Base-by-base conservation (phyloP, 2,329 filamentous ascomycete genomes). In the Monilinia aucupariae region DNA sequence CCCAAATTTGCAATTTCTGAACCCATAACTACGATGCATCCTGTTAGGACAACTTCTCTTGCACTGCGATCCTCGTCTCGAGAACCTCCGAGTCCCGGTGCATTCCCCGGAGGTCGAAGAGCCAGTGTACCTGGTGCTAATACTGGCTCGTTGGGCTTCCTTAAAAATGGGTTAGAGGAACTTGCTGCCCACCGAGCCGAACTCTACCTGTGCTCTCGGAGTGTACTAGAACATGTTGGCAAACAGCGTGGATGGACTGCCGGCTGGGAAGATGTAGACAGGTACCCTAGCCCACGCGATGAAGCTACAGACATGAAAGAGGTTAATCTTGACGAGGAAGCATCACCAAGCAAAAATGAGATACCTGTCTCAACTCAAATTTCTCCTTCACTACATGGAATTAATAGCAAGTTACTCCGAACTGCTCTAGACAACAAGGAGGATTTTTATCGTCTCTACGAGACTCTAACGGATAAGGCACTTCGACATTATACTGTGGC, bases 161-260 rank as follows among this genome's bases (percentile, higher is more conserved):
- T 82, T 20, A 87, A 86, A 65, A 71, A 78, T 8, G 92, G 93
- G 0, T 78, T 92, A 0, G 89, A 96, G 72, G 89, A 96, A 61
- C 79, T 97, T 30, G 90, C 92, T 43, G 90, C 90, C 51, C 85
- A 86, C 65, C 83, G 93, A 70, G 93, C 91, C 7, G 91, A 96
- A 71, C 80, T 97, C 2, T 88, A 91, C 65, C 79, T 90, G 62
- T 78, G 96, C 48, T 92, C 91, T 10, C 82, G 93, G 62, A 91
- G 90, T 66, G 83, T 94, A 6, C 79, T 97, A 0, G 88, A 93
- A 70, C 82, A 86, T 55, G 77, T 91, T 53, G 92, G 90, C 2
- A 85, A 84, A 71, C 83, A 84, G 64, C 80, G 85, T 27, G 86
- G 85, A 4, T 97, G 92, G 92, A 83, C 80, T 59, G 85, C 90